A percentile compares a stretch with the other conserved stretches of the same genome.
phyloP scores from a whole-genome alignment of 345 rosid genomes.

The Physaria fendleri region DNA sequence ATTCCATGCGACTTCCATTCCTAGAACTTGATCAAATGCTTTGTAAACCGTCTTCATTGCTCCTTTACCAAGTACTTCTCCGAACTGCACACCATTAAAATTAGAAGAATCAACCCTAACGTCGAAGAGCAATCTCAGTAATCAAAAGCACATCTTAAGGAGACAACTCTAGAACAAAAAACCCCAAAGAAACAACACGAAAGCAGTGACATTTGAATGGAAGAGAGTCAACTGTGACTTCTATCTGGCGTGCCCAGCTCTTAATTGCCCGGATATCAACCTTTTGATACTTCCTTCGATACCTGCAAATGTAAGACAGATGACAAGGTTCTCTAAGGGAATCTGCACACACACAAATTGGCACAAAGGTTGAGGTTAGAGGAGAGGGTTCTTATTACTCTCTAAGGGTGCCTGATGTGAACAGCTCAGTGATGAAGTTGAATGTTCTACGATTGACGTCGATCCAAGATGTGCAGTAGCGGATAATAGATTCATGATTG shows the following conservation, averaged over 20 bases:
- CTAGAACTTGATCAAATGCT: conserved; percentile 78
- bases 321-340: not conserved
- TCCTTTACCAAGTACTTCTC: conserved; percentile 83
- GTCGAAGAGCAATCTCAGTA: not conserved
- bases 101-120: not conserved
- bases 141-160: not conserved
- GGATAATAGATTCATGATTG: conserved; percentile 67
- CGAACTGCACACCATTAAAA: conserved; percentile 39
- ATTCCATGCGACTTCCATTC: conserved; percentile 98
- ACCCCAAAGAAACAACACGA: not conserved
- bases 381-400: conserved; percentile 36
- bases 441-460: conserved; percentile 65
- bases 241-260: no score
- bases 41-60: conserved; percentile 93
- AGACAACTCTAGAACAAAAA: not conserved
- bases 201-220: not conserved
- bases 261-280: no score
- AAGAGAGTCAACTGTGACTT: no score
- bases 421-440: conserved; percentile 90
- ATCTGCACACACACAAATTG: not conserved
- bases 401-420: conserved; percentile 92
- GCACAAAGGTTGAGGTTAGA: not conserved
- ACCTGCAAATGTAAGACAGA: no score
- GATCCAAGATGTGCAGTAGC: conserved; percentile 69
- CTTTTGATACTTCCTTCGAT: no score